phyloP scores from a whole-genome alignment of 169 alveolate species.

The Plasmodium ovale region DNA sequence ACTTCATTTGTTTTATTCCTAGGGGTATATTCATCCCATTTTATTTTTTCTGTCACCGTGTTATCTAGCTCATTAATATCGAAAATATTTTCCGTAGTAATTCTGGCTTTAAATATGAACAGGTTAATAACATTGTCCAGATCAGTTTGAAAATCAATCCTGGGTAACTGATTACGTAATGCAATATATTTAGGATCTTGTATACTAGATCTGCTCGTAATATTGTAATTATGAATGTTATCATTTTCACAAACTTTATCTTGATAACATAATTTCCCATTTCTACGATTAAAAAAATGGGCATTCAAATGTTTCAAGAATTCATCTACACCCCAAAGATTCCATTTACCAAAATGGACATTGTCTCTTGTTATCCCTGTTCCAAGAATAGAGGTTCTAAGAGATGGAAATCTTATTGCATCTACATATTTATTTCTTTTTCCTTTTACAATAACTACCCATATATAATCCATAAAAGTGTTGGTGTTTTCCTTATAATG shows the following conservation, averaged over 20 bases:
- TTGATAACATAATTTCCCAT: constrained; percentile 18
- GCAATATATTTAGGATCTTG: background rate
- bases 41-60: background rate
- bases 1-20: background rate
- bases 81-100: constrained; percentile 23
- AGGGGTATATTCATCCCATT: constrained; percentile 50
- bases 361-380: constrained; percentile 13
- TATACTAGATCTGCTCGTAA: constrained; percentile 1
- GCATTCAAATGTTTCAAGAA: background rate
- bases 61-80: constrained; percentile 23
- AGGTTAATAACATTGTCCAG: constrained; percentile 6
- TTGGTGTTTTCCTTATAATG: background rate
- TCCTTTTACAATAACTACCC: constrained; percentile 19
- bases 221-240: background rate
- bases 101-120: constrained; percentile 9
- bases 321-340: constrained; percentile 8
- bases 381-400: constrained; percentile 2
- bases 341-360: background rate
- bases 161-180: background rate
- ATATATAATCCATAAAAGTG: constrained; percentile 15
- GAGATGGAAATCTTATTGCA: background rate
- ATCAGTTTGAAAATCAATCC: background rate
- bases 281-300: background rate
- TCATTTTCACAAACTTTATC: constrained; percentile 7
- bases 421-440: background rate